These are phyloP conservation scores for Tranzscheliella williamsii DNA, from an alignment of 1,284 basidiomycete species.

Conservation along the genomic window DNA sequence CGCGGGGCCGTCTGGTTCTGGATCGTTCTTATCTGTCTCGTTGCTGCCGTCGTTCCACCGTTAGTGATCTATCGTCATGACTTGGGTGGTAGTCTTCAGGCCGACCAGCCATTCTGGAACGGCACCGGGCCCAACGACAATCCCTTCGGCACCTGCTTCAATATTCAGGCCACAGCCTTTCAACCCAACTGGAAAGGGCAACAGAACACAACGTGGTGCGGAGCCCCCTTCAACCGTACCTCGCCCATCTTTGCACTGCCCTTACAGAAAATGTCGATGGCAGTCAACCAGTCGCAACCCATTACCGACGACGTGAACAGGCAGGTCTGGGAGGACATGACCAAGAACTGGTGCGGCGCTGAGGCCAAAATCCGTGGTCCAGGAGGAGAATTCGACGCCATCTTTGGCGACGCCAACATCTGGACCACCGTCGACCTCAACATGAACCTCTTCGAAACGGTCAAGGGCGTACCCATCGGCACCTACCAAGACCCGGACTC, in stretches of 20 bases:
- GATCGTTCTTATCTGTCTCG: conserved; percentile 10
- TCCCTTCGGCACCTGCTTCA: conserved; percentile 35
- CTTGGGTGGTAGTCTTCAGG: conserved; percentile 2
- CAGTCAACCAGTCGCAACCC: conserved; percentile 1
- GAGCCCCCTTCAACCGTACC: conserved; percentile 27
- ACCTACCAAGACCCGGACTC: conserved; percentile 1
- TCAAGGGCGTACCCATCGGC: conserved; percentile 17
- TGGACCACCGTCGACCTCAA: conserved; percentile 26
- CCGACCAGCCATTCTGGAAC: conserved; percentile 30
- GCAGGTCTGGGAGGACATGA: conserved; percentile 16
- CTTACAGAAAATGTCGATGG: conserved; percentile 25
- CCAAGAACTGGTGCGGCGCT: conserved; percentile 33
- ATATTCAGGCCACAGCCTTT: conserved; percentile 29
- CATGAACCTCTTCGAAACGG: conserved; percentile 21
- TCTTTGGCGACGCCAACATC: conserved; percentile 19
- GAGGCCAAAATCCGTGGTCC: conserved; percentile 26
- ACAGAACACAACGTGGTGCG: conserved; percentile 34
- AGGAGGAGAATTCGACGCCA: conserved; percentile 13
- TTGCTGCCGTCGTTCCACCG: conserved; percentile 21
- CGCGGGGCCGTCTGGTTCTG: conserved; percentile 9
- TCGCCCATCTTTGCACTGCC: conserved; percentile 33
- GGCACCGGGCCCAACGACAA: conserved; percentile 33
- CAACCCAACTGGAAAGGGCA: conserved; percentile 34
- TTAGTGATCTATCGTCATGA: conserved; percentile 23
- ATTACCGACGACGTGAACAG: conserved; percentile 7